A percentile compares a stretch with the other conserved stretches of the same genome.
Conservation (phyloP, 208 protist species). For the Plasmodiophora brassicae region DNA sequence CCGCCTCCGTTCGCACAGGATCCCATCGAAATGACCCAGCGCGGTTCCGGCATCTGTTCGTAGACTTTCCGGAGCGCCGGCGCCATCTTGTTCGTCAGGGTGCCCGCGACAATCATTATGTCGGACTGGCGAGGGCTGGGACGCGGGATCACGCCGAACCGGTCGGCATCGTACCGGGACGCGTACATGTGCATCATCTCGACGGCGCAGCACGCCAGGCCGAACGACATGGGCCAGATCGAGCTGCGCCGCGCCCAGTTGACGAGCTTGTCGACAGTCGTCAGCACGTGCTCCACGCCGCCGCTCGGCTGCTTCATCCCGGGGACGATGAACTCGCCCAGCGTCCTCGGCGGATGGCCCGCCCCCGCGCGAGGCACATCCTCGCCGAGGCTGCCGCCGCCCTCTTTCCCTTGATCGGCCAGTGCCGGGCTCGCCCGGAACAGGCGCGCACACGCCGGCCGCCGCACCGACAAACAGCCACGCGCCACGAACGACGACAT, state of each 20-base stretch:
- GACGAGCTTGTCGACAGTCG: conserved; percentile 57
- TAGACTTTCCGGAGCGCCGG: conserved; percentile 92
- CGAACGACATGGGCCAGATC: conserved; percentile 95
- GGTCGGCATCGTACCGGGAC: conserved; percentile 92
- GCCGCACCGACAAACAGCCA: no score
- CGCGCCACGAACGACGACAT: no score
- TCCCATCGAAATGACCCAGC: conserved; percentile 73
- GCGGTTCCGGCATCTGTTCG: conserved; percentile 85
- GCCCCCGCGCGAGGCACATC: no score
- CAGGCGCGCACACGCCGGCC: no score
- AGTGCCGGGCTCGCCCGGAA: no score
- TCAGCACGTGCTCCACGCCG: background rate
- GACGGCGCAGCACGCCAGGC: conserved; percentile 91
- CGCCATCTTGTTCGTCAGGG: conserved; percentile 98
- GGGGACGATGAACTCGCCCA: conserved; percentile 29
- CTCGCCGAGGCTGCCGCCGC: no score
- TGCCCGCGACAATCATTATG: conserved; percentile 96
- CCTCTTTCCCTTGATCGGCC: no score
- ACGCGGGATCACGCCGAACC: conserved; percentile 92
- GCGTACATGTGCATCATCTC: conserved; percentile 92
- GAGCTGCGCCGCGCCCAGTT: conserved; percentile 74
- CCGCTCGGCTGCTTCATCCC: background rate
- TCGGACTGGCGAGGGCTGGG: conserved; percentile 84
- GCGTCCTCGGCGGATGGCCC: no score
- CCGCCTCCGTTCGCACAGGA: conserved; percentile 94